Percentiles rank a stretch among this genome's conserved stretches.
Evolutionary conservation across 305 asterid species (phyloP).

Genomic region (Fraxinus sp.): DNA sequence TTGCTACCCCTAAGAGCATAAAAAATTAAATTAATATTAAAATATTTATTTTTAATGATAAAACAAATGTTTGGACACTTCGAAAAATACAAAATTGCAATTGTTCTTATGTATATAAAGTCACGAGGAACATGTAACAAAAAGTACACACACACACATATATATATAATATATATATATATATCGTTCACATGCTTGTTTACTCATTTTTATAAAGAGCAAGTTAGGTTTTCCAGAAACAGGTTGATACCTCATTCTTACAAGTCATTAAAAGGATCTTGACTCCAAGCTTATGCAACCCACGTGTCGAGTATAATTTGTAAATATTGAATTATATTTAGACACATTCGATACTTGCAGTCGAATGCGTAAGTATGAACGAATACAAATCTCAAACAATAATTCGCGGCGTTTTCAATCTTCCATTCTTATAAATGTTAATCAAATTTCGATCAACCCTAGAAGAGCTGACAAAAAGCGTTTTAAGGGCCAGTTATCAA

Average conservation of each 20-base stretch:
- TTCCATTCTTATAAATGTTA: not conserved
- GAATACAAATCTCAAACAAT: not conserved
- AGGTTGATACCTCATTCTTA: slow-evolving; percentile 39
- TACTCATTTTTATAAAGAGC: slow-evolving; percentile 28
- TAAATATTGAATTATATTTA: not conserved
- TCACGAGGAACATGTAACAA: slow-evolving; percentile 13
- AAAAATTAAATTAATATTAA: not conserved
- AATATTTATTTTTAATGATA: not conserved
- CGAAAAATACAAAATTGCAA: not conserved
- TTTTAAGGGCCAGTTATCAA: too few relatives aligned
- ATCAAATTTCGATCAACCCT: too few relatives aligned
- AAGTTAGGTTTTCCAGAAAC: slow-evolving; percentile 47
- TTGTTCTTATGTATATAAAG: not conserved
- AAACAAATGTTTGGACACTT: not conserved
- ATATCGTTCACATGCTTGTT: slow-evolving; percentile 33
- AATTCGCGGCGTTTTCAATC: not conserved
- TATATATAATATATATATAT: not conserved
- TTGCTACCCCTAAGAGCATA: not conserved
- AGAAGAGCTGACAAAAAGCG: not conserved
- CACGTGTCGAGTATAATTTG: slow-evolving; percentile 32
- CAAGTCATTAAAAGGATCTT: slow-evolving; percentile 25
- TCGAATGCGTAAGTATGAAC: not conserved
- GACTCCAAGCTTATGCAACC: slow-evolving; percentile 38
- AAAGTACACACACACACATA: not conserved
- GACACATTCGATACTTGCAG: not conserved